phyloP scores from a whole-genome alignment of 163 green algal species.

The Scenedesmus sp. region DNA sequence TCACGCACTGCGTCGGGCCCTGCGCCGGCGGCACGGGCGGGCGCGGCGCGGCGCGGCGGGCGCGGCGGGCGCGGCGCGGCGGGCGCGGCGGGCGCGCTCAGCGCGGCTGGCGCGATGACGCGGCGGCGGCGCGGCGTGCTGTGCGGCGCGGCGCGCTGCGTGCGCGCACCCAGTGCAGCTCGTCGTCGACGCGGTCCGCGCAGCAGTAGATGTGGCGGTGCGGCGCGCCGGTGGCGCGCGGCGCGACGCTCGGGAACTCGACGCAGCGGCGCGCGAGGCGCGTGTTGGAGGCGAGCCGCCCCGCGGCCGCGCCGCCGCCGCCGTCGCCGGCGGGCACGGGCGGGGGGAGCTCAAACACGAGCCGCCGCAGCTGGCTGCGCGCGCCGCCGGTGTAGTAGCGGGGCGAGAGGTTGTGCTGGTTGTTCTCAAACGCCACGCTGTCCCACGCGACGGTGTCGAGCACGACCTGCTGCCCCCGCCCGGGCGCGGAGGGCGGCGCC shows the following conservation, averaged over 20 bases:
- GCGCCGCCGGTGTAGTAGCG: slow-evolving; percentile 45
- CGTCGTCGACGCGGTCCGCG: slow-evolving; percentile 53
- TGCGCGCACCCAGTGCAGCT: slow-evolving; percentile 50
- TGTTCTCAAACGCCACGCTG: slow-evolving; percentile 65
- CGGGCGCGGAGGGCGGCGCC: too few relatives aligned
- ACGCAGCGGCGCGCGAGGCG: slow-evolving; percentile 46
- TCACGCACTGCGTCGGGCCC: slow-evolving; percentile 39
- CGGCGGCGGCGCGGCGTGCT: too few relatives aligned
- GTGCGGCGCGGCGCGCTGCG: too few relatives aligned
- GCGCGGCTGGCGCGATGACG: too few relatives aligned
- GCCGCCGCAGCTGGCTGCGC: slow-evolving; percentile 36
- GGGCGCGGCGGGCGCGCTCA: too few relatives aligned
- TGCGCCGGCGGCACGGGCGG: too few relatives aligned
- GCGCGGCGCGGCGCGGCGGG: too few relatives aligned
- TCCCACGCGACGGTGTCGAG: slow-evolving; percentile 71
- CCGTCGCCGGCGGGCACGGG: neutral
- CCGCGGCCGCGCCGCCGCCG: slow-evolving; percentile 17
- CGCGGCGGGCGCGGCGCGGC: too few relatives aligned
- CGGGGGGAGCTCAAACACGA: slow-evolving; percentile 39
- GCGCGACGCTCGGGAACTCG: slow-evolving; percentile 56
- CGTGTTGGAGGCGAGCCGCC: neutral
- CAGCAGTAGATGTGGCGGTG: slow-evolving; percentile 45
- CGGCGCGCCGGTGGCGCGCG: slow-evolving; percentile 1
- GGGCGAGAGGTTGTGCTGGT: slow-evolving; percentile 52
- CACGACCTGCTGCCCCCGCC: slow-evolving; percentile 50